Base-by-base conservation (phyloP, 108 stramenopile species). In the Seminavis robusta region DNA sequence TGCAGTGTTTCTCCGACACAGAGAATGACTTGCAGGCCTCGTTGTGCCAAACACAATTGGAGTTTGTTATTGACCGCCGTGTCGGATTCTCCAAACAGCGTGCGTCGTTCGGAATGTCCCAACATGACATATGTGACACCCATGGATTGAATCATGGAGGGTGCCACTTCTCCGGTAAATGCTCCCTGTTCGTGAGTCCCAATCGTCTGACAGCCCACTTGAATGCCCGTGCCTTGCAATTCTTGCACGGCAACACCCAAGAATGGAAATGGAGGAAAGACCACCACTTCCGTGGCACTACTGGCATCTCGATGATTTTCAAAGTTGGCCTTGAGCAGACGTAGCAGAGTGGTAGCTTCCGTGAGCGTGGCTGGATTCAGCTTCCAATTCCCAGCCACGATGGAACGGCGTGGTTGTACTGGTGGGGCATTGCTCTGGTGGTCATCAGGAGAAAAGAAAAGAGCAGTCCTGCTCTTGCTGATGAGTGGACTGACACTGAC, bases 221-320 rank as follows among this genome's bases (percentile, higher is more conserved):
- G 52, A 26, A 97, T 74, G 15, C 83, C 81, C 15, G 70, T 62
- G 24, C 81, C 84, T 28, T 67, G 65, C 19, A 88, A 53, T 1
- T 65, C 38, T 28, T 67, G 52, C 13, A 77, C 52, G n/a, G 78
- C 88, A 32, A 57, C 54, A 13, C 61, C 59, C 10, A 94, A 55
- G 61, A 83, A 88, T 1, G 87, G 87, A 33, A 69, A 58, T 36
- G 91, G 91, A 24, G 91, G 91, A 75, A 93, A 87, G 24, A 93
- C 54, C 27, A 83, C 73, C 0, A 87, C 79, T 42, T 90, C 88
- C 11, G 79, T 68, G 7, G 65, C 62, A n/a, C 21, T 44, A n/a
- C 52, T 51, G 31, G 65, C 76, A 24, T 41, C 25, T 11, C 79
- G 67, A 65, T 81, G 71, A 40, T 73, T 67, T 23, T 59, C 31